Evolutionary conservation across 495 filamentous ascomycete genomes (phyloP).

Genomic region (Jackrogersella multiformis): DNA sequence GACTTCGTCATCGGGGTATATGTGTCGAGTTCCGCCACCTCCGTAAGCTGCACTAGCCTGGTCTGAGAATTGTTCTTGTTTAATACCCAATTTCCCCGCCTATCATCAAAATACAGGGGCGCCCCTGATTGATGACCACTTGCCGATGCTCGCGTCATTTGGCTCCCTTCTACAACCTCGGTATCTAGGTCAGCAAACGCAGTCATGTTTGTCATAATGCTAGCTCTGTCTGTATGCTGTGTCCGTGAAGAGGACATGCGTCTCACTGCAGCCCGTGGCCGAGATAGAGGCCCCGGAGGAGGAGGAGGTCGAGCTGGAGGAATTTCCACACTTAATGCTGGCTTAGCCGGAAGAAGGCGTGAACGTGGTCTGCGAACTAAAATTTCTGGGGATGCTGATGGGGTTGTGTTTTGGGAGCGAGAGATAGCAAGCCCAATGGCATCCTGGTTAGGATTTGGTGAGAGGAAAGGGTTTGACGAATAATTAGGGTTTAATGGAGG

Average conservation of each 20-base stretch:
- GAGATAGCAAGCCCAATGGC: slow-evolving; percentile 57
- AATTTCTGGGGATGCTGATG: slow-evolving; percentile 22
- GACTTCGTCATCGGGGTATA: slow-evolving; percentile 54
- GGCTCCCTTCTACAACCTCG: slow-evolving; percentile 39
- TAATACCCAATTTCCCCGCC: slow-evolving; percentile 57
- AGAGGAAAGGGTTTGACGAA: slow-evolving; percentile 38
- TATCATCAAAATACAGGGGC: slow-evolving; percentile 55
- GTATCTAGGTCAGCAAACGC: slow-evolving; percentile 55
- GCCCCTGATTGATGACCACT: slow-evolving; percentile 51
- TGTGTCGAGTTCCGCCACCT: slow-evolving; percentile 46
- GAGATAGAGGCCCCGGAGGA: slow-evolving; percentile 30
- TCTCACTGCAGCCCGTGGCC: slow-evolving; percentile 38
- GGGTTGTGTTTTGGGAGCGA: slow-evolving; percentile 40
- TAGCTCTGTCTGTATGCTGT: slow-evolving; percentile 46
- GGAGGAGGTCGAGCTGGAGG: slow-evolving; percentile 34
- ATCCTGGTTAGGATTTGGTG: slow-evolving; percentile 33
- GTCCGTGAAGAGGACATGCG: slow-evolving; percentile 23
- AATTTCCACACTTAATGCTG: slow-evolving; percentile 26
- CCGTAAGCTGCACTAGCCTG: slow-evolving; percentile 20
- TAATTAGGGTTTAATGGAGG: slow-evolving; percentile 16
- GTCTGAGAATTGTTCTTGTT: slow-evolving; percentile 41
- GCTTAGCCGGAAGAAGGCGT: slow-evolving; percentile 28
- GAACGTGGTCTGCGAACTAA: slow-evolving; percentile 13
- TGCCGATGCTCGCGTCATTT: slow-evolving; percentile 53
- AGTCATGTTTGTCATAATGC: slow-evolving; percentile 58